A percentile compares a stretch with the other conserved stretches of the same genome.
phyloP scores from a whole-genome alignment of 1,284 basidiomycete genomes.

The Papiliotrema laurentii region DNA sequence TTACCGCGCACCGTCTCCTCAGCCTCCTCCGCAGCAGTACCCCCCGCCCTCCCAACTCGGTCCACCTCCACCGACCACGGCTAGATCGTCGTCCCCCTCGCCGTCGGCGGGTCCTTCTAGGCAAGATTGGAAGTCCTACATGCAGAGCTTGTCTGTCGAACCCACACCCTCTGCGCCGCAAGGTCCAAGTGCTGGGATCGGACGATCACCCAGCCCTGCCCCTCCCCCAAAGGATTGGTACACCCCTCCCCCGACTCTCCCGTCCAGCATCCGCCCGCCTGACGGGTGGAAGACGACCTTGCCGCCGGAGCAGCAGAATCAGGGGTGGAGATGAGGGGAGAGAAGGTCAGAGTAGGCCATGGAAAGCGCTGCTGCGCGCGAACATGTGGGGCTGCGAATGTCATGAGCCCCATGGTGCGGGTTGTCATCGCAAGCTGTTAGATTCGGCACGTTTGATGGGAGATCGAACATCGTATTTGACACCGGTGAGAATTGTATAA shows the following conservation, averaged over 20 bases:
- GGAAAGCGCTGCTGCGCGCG: too few species aligned
- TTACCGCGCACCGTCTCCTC: constrained; percentile 2
- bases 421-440: too few species aligned
- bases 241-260: constrained; percentile 29
- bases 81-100: neutral
- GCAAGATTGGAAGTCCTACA: constrained; percentile 38
- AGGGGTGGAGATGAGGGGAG: constrained; percentile 14
- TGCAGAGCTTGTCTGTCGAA: constrained; percentile 17
- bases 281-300: constrained; percentile 32
- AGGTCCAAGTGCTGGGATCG: neutral
- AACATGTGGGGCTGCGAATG: too few species aligned
- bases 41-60: neutral
- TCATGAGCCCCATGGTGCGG: too few species aligned
- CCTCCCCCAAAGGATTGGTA: constrained; percentile 26
- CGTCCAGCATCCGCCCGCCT: constrained; percentile 25
- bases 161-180: neutral
- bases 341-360: neutral
- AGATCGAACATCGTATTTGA: too few species aligned
- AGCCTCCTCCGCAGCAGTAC: neutral
- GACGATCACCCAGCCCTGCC: constrained; percentile 10
- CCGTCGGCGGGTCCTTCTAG: constrained; percentile 3
- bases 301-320: constrained; percentile 19
- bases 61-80: neutral
- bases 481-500: neutral
- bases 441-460: too few species aligned